Evolutionary conservation across 2,329 filamentous ascomycete species (phyloP), one percentile per base, ranked within the genome.

Genomic region (Paecilomyces niveus): DNA sequence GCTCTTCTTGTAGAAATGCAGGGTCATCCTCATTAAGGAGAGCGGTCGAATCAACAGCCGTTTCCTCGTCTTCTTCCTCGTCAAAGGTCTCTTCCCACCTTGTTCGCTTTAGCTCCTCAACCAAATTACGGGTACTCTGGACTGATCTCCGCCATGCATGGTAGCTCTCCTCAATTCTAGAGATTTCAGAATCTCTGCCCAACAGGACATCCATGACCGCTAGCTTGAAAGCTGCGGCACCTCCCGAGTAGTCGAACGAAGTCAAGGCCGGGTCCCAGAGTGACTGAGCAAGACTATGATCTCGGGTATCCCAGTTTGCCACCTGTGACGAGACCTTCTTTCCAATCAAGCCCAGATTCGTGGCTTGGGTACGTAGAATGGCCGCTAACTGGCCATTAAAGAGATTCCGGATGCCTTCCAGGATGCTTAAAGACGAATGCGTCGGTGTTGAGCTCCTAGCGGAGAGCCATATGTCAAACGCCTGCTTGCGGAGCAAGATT

Each of bases 401-500:
- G 3, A 83, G 81, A 35, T 82, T 79, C 29, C 90, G 83, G 52
- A 96, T 76, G 10, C 83, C 81, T 64, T 89, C 81, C 9, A 92
- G 82, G 66, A 94, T 83, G 53, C 85, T 80, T 3, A 83, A 81
- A 1, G 87, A 82, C 35, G 64, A 69, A 63, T 74, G 75, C 0
- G 70, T 70, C 2, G 70, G 68, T 1, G 70, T 92, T 82, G 67
- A 92, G 80, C 35, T 88, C 86, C 66, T 83, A 79, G 64, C 85
- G 21, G 85, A 80, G 57, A 95, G 86, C 89, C 91, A 94, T 10
- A 88, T 82, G 64, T 89, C 85, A 53, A 95, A 74, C 6, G 92
- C 81, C 45, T 83, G 82, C 54, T 85, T 88, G 53, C 91, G 84
- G 56, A 95, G 74, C 32, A 85, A 81, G 33, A 90, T 82, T 32